A percentile compares a stretch with the other conserved stretches of the same genome.
phyloP scores from a whole-genome alignment of 2,329 filamentous ascomycete species.

The Fusarium domesticum region DNA sequence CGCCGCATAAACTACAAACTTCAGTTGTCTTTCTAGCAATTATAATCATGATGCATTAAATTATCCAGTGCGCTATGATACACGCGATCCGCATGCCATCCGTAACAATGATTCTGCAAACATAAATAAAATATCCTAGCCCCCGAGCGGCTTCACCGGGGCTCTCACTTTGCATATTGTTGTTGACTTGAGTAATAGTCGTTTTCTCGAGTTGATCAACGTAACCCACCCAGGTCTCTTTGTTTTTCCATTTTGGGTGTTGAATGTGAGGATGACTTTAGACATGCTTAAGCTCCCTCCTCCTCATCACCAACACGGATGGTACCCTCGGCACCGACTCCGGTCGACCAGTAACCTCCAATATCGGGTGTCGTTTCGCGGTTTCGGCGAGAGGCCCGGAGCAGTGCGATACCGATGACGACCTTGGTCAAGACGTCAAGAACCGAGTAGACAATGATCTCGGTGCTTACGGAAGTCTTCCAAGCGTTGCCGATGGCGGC shows the following conservation, averaged over 20 bases:
- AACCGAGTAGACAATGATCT: slow-evolving; percentile 31
- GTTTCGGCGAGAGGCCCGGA: slow-evolving; percentile 36
- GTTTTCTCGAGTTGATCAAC: background rate
- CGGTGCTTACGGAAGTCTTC: slow-evolving; percentile 27
- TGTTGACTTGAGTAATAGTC: background rate
- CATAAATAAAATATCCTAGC: background rate
- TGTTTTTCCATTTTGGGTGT: background rate
- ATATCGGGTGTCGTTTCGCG: slow-evolving; percentile 38
- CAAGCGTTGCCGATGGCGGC: slow-evolving; percentile 28
- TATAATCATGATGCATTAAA: background rate
- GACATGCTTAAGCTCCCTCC: slow-evolving; percentile 22
- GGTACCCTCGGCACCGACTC: slow-evolving; percentile 35
- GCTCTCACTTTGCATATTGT: no score
- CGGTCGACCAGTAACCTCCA: slow-evolving; percentile 40
- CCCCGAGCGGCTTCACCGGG: no score
- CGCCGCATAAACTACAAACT: no score
- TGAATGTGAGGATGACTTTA: background rate
- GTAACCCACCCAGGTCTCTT: background rate
- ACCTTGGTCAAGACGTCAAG: slow-evolving; percentile 33
- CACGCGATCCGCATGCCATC: background rate
- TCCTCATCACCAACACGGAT: slow-evolving; percentile 42
- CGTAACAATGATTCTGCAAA: background rate
- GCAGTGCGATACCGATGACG: slow-evolving; percentile 32
- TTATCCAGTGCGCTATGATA: background rate
- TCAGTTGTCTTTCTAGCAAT: background rate